phyloP scores from a whole-genome alignment of 306 rosid species.

The Senna siamea region DNA sequence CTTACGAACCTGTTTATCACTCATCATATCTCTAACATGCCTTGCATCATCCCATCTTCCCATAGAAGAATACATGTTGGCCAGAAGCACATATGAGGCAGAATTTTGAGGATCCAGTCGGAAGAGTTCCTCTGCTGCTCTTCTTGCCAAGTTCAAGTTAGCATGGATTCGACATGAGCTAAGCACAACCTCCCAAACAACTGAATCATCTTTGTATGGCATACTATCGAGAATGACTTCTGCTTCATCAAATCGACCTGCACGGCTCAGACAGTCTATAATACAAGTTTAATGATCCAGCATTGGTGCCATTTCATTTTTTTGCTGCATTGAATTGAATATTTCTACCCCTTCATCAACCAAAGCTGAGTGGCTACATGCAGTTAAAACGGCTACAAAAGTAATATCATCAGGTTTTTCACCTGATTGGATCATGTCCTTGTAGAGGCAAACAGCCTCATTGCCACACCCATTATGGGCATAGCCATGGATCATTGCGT shows the following conservation, averaged over 20 bases:
- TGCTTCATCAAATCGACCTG: conserved; percentile 68
- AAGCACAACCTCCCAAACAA: conserved; percentile 86
- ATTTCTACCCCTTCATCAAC: conserved; percentile 69
- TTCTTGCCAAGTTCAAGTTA: conserved; percentile 63
- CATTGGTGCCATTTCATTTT: conserved; percentile 54
- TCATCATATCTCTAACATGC: conserved; percentile 69
- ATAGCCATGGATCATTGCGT: conserved; percentile 85
- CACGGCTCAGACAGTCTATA: conserved; percentile 73
- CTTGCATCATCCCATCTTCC: conserved; percentile 89
- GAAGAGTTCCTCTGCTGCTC: conserved; percentile 73
- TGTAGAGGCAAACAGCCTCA: conserved; percentile 65
- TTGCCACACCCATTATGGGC: conserved; percentile 76
- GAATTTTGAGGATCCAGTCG: conserved; percentile 61
- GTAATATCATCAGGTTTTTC: conserved; percentile 71
- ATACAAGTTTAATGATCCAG: conserved; percentile 78
- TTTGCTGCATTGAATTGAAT: conserved; percentile 65
- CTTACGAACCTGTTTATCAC: conserved; percentile 58
- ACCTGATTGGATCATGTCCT: conserved; percentile 58
- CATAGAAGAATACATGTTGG: conserved; percentile 73
- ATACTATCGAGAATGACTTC: conserved; percentile 62
- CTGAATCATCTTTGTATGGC: conserved; percentile 73
- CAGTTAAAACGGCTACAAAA: conserved; percentile 68
- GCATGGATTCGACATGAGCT: conserved; percentile 75
- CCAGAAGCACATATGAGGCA: conserved; percentile 74
- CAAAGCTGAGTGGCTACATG: conserved; percentile 84